phyloP scores from a whole-genome alignment of 2,329 filamentous ascomycete species.

The Neonectria neomacrospora region DNA sequence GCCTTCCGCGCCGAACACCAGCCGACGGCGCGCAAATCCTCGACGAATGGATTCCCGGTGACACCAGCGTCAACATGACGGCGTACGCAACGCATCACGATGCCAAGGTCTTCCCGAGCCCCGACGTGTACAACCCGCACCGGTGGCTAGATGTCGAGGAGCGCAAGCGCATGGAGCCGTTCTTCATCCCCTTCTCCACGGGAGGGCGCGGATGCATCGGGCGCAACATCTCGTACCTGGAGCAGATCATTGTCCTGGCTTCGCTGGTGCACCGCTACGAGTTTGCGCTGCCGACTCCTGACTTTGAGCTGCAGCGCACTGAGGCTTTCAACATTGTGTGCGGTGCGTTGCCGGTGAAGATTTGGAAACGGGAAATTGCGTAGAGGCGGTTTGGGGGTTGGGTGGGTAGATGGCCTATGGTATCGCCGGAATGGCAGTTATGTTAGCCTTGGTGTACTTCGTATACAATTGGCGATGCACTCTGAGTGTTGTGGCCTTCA shows the following conservation, averaged over 20 bases:
- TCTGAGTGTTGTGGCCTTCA: no score
- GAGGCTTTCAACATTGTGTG: conserved; percentile 31
- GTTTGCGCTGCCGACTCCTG: conserved; percentile 41
- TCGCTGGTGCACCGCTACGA: conserved; percentile 55
- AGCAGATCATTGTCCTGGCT: conserved; percentile 56
- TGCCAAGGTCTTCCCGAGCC: conserved; percentile 51
- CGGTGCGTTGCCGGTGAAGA: conserved; percentile 26
- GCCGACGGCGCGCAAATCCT: conserved; percentile 43
- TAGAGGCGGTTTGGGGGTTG: background rate
- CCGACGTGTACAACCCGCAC: conserved; percentile 52
- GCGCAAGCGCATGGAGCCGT: conserved; percentile 48
- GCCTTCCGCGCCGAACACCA: conserved; percentile 40
- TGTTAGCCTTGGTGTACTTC: background rate
- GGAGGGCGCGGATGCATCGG: conserved; percentile 54
- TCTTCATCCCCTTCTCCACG: conserved; percentile 53
- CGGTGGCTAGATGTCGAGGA: conserved; percentile 50
- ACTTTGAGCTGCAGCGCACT: conserved; percentile 22
- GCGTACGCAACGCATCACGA: conserved; percentile 51
- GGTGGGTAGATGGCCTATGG: background rate
- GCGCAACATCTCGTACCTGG: conserved; percentile 51
- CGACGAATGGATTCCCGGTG: conserved; percentile 47
- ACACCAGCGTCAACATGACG: conserved; percentile 53
- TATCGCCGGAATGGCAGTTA: background rate
- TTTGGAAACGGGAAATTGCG: conserved; percentile 26
- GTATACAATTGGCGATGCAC: no score